These are phyloP conservation scores for Lepidium sativum DNA, from an alignment of 345 rosid genomes.

Conservation along the genomic window DNA sequence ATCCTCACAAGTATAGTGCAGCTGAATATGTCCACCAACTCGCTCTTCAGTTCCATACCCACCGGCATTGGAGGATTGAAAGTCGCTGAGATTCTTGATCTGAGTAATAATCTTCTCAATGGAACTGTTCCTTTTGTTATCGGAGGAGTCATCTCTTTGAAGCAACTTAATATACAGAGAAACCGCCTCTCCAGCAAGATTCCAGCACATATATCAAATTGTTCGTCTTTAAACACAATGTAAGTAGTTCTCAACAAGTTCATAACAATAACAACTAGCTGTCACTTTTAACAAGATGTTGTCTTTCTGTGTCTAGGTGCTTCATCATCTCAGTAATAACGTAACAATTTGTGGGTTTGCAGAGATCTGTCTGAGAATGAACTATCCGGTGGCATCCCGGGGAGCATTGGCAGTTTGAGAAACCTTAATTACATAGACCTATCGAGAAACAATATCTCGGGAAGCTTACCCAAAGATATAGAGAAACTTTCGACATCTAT, in stretches of 20 bases:
- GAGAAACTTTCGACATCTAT: slow-evolving; percentile 72
- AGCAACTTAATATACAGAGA: slow-evolving; percentile 48
- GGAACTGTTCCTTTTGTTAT: slow-evolving; percentile 67
- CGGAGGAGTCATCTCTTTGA: slow-evolving; percentile 54
- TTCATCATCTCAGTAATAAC: background rate
- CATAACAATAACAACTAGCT: background rate
- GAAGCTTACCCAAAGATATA: slow-evolving; percentile 71
- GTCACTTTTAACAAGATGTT: background rate
- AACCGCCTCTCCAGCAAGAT: slow-evolving; percentile 64
- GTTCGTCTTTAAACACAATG: slow-evolving; percentile 56
- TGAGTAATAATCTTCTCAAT: slow-evolving; percentile 56
- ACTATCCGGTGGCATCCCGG: slow-evolving; percentile 61
- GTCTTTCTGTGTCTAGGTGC: background rate
- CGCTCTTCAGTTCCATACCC: slow-evolving; percentile 54
- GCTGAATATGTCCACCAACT: slow-evolving; percentile 67
- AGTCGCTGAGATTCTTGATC: slow-evolving; percentile 44
- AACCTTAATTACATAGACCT: slow-evolving; percentile 63
- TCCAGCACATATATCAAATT: slow-evolving; percentile 47
- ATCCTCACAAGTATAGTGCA: slow-evolving; percentile 43
- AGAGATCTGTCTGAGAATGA: slow-evolving; percentile 66
- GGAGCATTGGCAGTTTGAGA: slow-evolving; percentile 49
- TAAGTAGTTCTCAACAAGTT: slow-evolving; percentile 33
- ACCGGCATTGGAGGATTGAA: slow-evolving; percentile 46
- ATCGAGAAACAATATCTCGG: slow-evolving; percentile 59
- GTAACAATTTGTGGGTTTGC: slow-evolving; percentile 1